Percentiles rank a stretch among this genome's conserved stretches.
Conservation (phyloP, 2,329 filamentous ascomycete species). For the Ceratocystis albifundus region DNA sequence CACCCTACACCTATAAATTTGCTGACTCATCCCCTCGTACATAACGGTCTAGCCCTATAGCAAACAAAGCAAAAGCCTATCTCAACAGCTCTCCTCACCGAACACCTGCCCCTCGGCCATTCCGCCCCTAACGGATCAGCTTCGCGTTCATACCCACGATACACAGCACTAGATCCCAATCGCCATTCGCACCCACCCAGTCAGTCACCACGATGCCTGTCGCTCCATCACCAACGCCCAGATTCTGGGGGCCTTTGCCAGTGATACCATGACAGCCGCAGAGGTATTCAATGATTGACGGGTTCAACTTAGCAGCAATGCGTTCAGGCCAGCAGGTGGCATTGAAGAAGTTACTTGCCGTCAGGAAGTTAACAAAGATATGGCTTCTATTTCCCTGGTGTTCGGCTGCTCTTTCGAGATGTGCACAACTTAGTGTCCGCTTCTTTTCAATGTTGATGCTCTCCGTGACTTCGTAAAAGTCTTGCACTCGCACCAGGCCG, state of each 20-base stretch:
- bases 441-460: conserved; percentile 68
- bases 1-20: not conserved
- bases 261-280: conserved; percentile 45
- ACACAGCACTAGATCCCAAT: conserved; percentile 83
- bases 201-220: conserved; percentile 88
- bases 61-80: not conserved
- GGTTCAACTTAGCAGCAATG: conserved; percentile 80
- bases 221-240: conserved; percentile 55
- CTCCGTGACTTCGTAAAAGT: conserved; percentile 82
- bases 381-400: conserved; percentile 25
- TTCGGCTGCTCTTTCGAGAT: conserved; percentile 61
- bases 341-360: conserved; percentile 89
- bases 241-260: conserved; percentile 39
- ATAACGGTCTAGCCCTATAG: not conserved
- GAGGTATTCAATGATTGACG: conserved; percentile 54
- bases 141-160: conserved; percentile 85
- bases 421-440: conserved; percentile 58
- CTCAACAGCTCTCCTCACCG: not conserved
- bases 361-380: conserved; percentile 74
- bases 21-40: not conserved
- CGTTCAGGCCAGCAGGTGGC: conserved; percentile 84
- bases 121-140: conserved; percentile 37
- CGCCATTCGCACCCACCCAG: conserved; percentile 74
- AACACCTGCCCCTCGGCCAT: not conserved
- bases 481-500: conserved; percentile 74